Base-by-base conservation (phyloP, 148 eudicot genomes). In the Amaranthus palmeri region DNA sequence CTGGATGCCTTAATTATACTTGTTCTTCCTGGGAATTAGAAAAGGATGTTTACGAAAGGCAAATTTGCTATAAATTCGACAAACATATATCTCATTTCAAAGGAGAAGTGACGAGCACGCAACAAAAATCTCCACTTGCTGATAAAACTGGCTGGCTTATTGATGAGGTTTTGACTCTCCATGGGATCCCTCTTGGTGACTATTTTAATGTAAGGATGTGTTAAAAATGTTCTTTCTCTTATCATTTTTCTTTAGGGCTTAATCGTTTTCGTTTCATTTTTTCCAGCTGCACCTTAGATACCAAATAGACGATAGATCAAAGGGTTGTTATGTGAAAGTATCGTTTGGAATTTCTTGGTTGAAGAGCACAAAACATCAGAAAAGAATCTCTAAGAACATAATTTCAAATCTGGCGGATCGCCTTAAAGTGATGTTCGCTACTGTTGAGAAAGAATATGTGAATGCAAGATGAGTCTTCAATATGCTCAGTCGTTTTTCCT, bases 51-150 rank as follows among this genome's bases (percentile, higher is more conserved):
- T 83, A 80, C 71, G 96, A 88, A 79, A 90, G 99, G 79, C 96
- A 87, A 68, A 70, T 85, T 50, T 82, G 95, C 81, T 95, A 89
- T 83, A 89, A 86, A 76, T 91, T 88, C 76, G 92, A 89, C 67
- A 85, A 86, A 78, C 74, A 69, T 54, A 73, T 89, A 59, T 95
- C 97, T 40, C 89, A 90, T 66, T 89, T 84, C 68, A 78, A 86
- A 78, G 99, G 97, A 76, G 99, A 95, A 80, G 99, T 95, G 72
- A 91, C 97, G 47, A 91, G 92, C 82, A 83, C 87, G 49, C 99
- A 95, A 74, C 96, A 89, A 71, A 89, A 77, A 66, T 84, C 93
- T 72, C 81, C 85, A 48, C 93, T 95, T 63, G 54, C 85, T 72
- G 89, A 85, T 61, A 89, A 75, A 79, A 87, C 78, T 45, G 96